phyloP scores from a whole-genome alignment of 495 filamentous ascomycete species.

The Penicillium salamii region DNA sequence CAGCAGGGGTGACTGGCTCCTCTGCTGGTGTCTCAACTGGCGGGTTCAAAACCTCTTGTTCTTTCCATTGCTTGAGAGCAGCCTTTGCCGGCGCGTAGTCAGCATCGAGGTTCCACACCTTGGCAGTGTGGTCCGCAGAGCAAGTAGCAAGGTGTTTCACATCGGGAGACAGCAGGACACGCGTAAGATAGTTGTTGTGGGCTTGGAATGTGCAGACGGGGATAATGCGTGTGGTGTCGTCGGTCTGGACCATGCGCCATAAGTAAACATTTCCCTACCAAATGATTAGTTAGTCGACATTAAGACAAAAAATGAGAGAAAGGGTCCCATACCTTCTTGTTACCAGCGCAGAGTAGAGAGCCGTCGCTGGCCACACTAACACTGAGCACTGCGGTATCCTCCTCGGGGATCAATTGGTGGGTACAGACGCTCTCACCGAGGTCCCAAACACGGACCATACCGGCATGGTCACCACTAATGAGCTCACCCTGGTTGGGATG shows the following conservation, averaged over 20 bases:
- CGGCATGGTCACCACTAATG: conserved; percentile 89
- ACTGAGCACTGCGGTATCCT: conserved; percentile 86
- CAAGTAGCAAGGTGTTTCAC: conserved; percentile 97
- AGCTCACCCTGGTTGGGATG: conserved; percentile 98
- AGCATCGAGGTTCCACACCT: conserved; percentile 87
- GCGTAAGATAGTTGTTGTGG: conserved; percentile 90
- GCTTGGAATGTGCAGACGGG: conserved; percentile 91
- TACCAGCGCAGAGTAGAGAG: conserved; percentile 90
- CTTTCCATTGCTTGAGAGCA: conserved; percentile 33
- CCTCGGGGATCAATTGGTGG: conserved; percentile 93
- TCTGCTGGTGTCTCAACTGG: conserved; percentile 12
- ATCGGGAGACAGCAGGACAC: conserved; percentile 92
- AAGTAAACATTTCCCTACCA: conserved; percentile 90
- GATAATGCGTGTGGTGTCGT: conserved; percentile 81
- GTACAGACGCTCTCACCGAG: conserved; percentile 95
- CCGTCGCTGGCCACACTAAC: conserved; percentile 96
- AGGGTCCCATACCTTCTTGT: conserved; percentile 70
- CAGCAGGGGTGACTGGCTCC: conserved; percentile 11
- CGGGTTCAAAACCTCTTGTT: conserved; percentile 18
- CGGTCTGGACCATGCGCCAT: conserved; percentile 84
- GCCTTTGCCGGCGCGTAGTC: conserved; percentile 46
- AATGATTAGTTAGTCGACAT: neutral
- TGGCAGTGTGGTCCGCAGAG: conserved; percentile 95
- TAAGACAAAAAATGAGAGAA: neutral
- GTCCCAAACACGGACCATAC: conserved; percentile 95